A percentile compares a stretch with the other conserved stretches of the same genome.
phyloP scores from a whole-genome alignment of 768 basidiomycete genomes.

The Hortiboletus campestris region DNA sequence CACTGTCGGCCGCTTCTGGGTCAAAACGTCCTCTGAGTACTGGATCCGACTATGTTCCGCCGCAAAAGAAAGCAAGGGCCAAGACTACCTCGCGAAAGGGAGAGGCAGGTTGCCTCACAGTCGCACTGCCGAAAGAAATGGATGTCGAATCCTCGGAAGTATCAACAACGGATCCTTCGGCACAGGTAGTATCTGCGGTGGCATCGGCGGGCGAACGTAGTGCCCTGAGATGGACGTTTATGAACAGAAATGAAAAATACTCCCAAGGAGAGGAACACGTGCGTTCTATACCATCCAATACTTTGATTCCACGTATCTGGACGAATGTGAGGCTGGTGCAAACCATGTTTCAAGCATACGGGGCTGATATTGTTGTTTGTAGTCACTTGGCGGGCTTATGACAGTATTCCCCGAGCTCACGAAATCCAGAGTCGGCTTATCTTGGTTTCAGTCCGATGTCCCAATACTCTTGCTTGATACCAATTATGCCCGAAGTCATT shows the following conservation, averaged over 20 bases:
- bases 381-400: conserved; percentile 24
- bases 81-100: not conserved
- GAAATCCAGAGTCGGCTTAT: conserved; percentile 19
- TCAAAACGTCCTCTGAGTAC: conserved; percentile 22
- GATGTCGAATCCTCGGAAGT: not conserved
- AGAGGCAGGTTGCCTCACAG: not conserved
- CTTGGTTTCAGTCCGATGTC: conserved; percentile 28
- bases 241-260: not conserved
- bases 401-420: conserved; percentile 25
- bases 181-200: not conserved
- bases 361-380: conserved; percentile 1
- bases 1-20: not conserved
- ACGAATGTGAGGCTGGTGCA: conserved; percentile 22
- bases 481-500: conserved; percentile 8
- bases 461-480: conserved; percentile 25
- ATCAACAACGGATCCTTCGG: not conserved
- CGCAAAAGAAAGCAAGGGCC: conserved; percentile 9
- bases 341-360: not conserved
- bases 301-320: conserved; percentile 26
- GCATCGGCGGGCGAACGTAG: not conserved
- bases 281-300: not conserved
- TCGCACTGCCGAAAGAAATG: not conserved
- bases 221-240: conserved; percentile 19
- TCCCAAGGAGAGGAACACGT: not conserved
- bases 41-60: not conserved